Conservation (phyloP, 345 rosid species). For the Brassica carinata region DNA sequence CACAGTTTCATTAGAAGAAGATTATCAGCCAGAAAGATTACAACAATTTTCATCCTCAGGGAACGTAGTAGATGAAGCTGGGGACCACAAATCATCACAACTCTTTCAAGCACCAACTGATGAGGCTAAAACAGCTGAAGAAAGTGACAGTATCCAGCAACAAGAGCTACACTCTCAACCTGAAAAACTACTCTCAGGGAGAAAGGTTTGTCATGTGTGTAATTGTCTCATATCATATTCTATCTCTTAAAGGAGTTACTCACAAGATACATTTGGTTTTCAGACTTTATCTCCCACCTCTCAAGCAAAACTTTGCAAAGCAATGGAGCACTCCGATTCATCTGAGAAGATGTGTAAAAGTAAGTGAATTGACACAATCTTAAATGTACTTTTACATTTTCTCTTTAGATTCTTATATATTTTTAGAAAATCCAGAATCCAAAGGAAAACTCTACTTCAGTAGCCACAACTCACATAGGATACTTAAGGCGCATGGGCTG, state of each 20-base stretch:
- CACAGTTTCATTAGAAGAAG: conserved; percentile 30
- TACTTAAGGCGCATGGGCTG: conserved; percentile 48
- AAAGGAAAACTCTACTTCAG: conserved; percentile 55
- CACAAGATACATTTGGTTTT: conserved; percentile 30
- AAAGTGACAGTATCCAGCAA: conserved; percentile 24
- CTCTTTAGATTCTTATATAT: conserved; percentile 17
- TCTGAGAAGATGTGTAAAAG: conserved; percentile 49
- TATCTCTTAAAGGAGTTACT: conserved; percentile 18
- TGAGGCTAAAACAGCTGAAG: conserved; percentile 16
- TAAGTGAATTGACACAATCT: conserved; percentile 43
- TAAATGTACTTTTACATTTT: neutral
- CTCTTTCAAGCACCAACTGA: conserved; percentile 22
- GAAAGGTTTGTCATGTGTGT: conserved; percentile 56
- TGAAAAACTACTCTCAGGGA: conserved; percentile 60
- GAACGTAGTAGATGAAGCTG: conserved; percentile 33
- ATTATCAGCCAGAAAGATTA: conserved; percentile 29
- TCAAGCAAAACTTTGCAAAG: conserved; percentile 66
- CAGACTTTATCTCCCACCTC: conserved; percentile 86
- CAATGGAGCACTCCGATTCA: conserved; percentile 53
- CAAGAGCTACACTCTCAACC: conserved; percentile 45
- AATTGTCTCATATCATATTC: conserved; percentile 7
- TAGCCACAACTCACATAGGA: conserved; percentile 44
- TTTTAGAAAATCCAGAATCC: conserved; percentile 52
- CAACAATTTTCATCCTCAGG: conserved; percentile 32
- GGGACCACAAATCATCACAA: conserved; percentile 20